Conservation (phyloP, 176 grass and related monocot genomes). For the Oryza glumipatula region DNA sequence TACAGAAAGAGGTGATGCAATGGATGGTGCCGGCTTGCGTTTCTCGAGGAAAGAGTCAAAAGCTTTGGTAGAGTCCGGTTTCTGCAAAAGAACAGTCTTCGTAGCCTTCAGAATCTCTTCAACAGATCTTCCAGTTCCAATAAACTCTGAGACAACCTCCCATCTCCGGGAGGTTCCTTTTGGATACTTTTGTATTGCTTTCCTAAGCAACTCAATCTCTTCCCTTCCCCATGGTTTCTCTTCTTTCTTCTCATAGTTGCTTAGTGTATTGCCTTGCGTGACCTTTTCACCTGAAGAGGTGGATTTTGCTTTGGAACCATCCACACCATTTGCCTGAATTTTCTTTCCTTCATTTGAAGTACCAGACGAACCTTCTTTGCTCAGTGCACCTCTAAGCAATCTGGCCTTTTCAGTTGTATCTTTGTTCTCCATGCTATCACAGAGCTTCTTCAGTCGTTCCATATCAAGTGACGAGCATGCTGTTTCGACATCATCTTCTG, state of each 20-base stretch:
- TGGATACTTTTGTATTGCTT: conserved; percentile 92
- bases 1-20: conserved; percentile 81
- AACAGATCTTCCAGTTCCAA: conserved; percentile 81
- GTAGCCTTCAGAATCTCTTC: conserved; percentile 99
- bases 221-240: conserved; percentile 89
- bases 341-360: conserved; percentile 45
- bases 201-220: conserved; percentile 94
- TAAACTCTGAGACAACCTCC: conserved; percentile 95
- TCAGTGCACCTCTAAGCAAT: conserved; percentile 55
- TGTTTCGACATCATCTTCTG: conserved; percentile 72
- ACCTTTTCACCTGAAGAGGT: conserved; percentile 24
- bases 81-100: conserved; percentile 88
- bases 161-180: conserved; percentile 91
- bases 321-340: conserved; percentile 48
- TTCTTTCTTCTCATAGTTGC: conserved; percentile 81
- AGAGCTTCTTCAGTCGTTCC: conserved; percentile 66
- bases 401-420: conserved; percentile 59
- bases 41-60: conserved; percentile 99
- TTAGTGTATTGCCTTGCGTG: conserved; percentile 34
- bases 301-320: conserved; percentile 34
- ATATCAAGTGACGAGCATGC: conserved; percentile 74
- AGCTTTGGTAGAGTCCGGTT: conserved; percentile 94
- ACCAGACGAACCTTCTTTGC: conserved; percentile 46
- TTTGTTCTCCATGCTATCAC: conserved; percentile 69
- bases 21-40: conserved; percentile 71